Base-by-base conservation (phyloP, 768 basidiomycete genomes). In the Lyophyllum atratum region DNA sequence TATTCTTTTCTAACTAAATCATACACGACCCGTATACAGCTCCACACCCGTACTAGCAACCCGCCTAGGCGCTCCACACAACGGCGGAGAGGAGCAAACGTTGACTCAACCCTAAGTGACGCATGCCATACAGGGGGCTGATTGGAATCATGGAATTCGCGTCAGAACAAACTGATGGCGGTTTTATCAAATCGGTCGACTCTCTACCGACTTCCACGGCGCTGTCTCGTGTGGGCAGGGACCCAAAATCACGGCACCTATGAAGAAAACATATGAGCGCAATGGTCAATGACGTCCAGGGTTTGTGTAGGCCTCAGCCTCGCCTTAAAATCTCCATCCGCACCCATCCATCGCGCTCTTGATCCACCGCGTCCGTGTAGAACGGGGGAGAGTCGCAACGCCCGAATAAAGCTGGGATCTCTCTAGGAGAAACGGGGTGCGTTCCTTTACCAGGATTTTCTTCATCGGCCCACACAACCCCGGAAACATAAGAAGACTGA, bases 371-470 rank as follows among this genome's bases (percentile, higher is more conserved):
- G 50, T 24, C 54, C 56, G 55, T 58, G 55, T 61, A 64, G 49
- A 50, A 59, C 43, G 51, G 58, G 60, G 61, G 60, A 65, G 61
- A 61, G 62, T 14, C 57, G 51, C 34, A 61, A 66, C 68, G 66
- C 71, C 72, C 73, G 69, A 64, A 34, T 48, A 56, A 49, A n/a
- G 25, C 58, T 66, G 66, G 73, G 74, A 77, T 72, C 72, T 68
- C 72, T 67, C 64, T 26, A 47, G 59, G 68, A 73, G 67, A 69
- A 68, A 76, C 78, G 85, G 86, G 90, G 77, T 89, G 85, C 74
- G 84, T 93, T 70, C 82, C 76, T 87, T 93, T 92, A 93, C 90
- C 90, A 93, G 90, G 86, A 76, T 86, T 82, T 73, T 92, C 90
- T 70, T 93, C 91, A 70, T 81, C 68, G 88, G 83, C 78, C 56